Evolutionary conservation across 192 early-diverging fungal species (phyloP), one percentile per base, ranked within the genome.

Genomic region (Mortierella hygrophila): DNA sequence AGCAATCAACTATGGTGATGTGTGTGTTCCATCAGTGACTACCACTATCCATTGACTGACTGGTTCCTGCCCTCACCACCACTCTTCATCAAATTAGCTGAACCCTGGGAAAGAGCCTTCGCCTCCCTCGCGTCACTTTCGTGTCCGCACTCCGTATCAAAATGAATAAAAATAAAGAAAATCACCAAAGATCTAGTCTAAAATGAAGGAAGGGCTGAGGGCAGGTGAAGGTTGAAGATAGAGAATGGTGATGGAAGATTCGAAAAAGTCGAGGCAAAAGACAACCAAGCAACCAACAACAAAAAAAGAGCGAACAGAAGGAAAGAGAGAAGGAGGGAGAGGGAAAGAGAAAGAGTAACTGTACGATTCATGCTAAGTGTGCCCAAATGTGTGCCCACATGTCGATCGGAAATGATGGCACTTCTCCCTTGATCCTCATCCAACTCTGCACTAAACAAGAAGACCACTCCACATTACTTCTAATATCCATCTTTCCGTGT

Each of bases 381-480:
- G 44, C 35, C 35, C 35, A 35, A 35, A 35, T 35, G 35, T 35
- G 35, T 35, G 6, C 60, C 15, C n/a, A 32, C 32, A 65, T 15
- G 60, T 32, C 60, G 60, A 65, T 65, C 60, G 60, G 2, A 65
- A 65, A 32, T 65, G 60, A 65, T 65, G 60, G 60, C 60, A 65
- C 29, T 32, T 10, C 13, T 32, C 26, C 29, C 60, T 35, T 65
- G 60, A 65, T 32, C 60, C 26, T 32, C 15, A 65, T 65, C 60
- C 60, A 65, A 65, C 29, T 65, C 60, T 65, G 60, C 60, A 65
- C 60, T 65, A 65, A 26, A 65, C 29, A 26, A 55, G 23, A 1
- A 65, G 60, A 32, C 60, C 60, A 26, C 29, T 15, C 0, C 60
- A 65, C 55, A 32, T 2, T 29, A 32, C 11, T 65, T 26, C n/a